Conservation (phyloP, 1,139 yeast species). For the Geotrichum bryndzae region DNA sequence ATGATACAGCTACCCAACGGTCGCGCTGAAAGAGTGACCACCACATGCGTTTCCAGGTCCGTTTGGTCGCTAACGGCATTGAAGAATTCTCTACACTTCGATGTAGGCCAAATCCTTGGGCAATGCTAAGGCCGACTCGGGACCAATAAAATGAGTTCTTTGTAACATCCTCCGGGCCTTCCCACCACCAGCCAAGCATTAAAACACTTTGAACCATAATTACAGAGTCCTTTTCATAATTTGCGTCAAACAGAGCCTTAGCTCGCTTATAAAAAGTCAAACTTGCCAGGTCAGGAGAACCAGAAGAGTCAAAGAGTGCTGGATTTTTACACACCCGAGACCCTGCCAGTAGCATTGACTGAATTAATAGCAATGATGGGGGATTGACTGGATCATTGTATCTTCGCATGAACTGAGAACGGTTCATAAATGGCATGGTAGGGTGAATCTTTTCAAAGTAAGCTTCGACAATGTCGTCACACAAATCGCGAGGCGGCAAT, state of each 20-base stretch:
- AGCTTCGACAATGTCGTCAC: conserved; percentile 55
- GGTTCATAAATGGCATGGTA: conserved; percentile 63
- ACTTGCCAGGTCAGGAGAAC: conserved; percentile 53
- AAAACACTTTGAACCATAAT: conserved; percentile 61
- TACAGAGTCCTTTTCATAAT: conserved; percentile 66
- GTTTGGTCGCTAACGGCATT: conserved; percentile 43
- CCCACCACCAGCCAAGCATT: conserved; percentile 67
- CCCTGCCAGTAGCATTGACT: conserved; percentile 66
- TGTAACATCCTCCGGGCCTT: conserved; percentile 71
- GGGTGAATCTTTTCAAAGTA: conserved; percentile 68
- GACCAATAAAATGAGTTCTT: conserved; percentile 76
- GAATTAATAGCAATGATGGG: conserved; percentile 63
- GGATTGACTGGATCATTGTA: conserved; percentile 56
- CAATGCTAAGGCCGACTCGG: conserved; percentile 62
- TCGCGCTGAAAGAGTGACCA: conserved; percentile 76
- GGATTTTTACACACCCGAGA: conserved; percentile 58
- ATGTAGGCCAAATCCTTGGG: conserved; percentile 77
- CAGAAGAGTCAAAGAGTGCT: conserved; percentile 49
- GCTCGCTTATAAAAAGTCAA: conserved; percentile 71
- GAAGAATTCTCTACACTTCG: conserved; percentile 38
- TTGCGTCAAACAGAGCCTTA: conserved; percentile 67
- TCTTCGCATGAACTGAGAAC: conserved; percentile 53
- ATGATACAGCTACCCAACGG: conserved; percentile 64
- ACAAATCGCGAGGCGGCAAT: conserved; percentile 56
- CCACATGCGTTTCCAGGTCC: conserved; percentile 67